These are phyloP conservation scores for Pyrenochaeta sp. DNA, from an alignment of 2,329 filamentous ascomycete genomes.

Conservation along the genomic window DNA sequence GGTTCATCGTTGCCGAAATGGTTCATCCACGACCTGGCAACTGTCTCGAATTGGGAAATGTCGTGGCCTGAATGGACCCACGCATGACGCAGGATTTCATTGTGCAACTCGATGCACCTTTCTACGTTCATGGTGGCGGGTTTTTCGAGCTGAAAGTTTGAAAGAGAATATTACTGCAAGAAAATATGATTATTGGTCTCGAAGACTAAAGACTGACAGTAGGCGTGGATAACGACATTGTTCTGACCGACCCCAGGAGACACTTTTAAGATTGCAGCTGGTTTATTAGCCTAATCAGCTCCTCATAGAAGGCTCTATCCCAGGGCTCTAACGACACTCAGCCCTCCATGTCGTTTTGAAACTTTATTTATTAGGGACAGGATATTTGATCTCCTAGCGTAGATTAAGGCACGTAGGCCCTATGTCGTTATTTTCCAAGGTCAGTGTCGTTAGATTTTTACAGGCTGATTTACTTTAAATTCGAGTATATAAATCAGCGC, in stretches of 20 bases:
- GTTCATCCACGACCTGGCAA: conserved; percentile 4
- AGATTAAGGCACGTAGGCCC: too few species aligned
- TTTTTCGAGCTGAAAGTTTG: not conserved
- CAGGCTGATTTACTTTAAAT: too few species aligned
- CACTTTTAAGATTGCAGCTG: not conserved
- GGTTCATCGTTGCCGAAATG: conserved; percentile 1
- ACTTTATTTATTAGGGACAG: too few species aligned
- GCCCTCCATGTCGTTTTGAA: too few species aligned
- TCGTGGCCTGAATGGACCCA: conserved; percentile 7
- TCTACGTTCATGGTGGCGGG: conserved; percentile 5
- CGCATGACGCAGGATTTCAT: conserved; percentile 8
- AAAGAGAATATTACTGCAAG: not conserved
- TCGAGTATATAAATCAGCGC: too few species aligned
- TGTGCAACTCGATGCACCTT: conserved; percentile 6
- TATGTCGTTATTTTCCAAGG: too few species aligned
- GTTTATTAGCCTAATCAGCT: too few species aligned
- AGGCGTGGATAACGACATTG: not conserved
- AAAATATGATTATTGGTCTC: not conserved
- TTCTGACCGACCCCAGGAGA: not conserved
- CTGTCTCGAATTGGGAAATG: conserved; percentile 4
- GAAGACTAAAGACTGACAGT: not conserved
- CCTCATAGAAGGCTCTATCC: too few species aligned
- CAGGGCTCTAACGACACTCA: too few species aligned
- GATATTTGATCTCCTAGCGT: too few species aligned
- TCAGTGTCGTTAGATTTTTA: too few species aligned